These are phyloP conservation scores for Incumbomyces lentus DNA, from an alignment of 2,329 filamentous ascomycete species.

Conservation along the genomic window DNA sequence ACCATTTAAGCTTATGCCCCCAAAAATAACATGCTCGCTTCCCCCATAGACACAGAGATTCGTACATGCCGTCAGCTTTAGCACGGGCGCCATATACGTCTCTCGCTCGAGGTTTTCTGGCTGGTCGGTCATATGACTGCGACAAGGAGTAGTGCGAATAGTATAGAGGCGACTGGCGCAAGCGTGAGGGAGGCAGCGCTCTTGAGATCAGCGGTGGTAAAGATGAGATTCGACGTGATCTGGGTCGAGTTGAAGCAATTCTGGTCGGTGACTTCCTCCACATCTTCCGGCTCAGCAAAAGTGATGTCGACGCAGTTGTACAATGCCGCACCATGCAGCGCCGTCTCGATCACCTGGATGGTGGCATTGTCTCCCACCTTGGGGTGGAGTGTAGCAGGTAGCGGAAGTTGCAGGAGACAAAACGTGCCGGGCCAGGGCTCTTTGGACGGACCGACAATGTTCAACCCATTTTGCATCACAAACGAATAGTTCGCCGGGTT, in stretches of 20 bases:
- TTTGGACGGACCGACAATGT: slow-evolving; percentile 71
- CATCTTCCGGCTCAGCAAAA: slow-evolving; percentile 70
- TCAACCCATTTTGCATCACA: slow-evolving; percentile 68
- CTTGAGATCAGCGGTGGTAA: slow-evolving; percentile 28
- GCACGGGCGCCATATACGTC: too few species aligned
- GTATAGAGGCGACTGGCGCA: neutral
- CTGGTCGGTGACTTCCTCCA: slow-evolving; percentile 61
- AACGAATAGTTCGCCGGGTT: slow-evolving; percentile 80
- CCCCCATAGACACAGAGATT: too few species aligned
- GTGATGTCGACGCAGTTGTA: slow-evolving; percentile 92
- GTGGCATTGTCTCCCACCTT: slow-evolving; percentile 80
- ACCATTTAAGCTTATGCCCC: too few species aligned
- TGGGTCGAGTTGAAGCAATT: slow-evolving; percentile 86
- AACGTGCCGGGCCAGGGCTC: slow-evolving; percentile 78
- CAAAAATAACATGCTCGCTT: too few species aligned
- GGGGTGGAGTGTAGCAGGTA: slow-evolving; percentile 61
- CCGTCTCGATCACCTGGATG: slow-evolving; percentile 76
- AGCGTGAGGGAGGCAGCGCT: neutral
- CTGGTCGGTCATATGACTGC: neutral
- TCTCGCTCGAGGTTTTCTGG: too few species aligned
- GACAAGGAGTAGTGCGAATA: neutral
- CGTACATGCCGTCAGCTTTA: too few species aligned
- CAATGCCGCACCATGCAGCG: slow-evolving; percentile 70
- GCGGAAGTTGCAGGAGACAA: slow-evolving; percentile 78
- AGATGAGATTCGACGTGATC: slow-evolving; percentile 67